phyloP scores from a whole-genome alignment of 148 eudicot species.

The Fallopia convolvulus region DNA sequence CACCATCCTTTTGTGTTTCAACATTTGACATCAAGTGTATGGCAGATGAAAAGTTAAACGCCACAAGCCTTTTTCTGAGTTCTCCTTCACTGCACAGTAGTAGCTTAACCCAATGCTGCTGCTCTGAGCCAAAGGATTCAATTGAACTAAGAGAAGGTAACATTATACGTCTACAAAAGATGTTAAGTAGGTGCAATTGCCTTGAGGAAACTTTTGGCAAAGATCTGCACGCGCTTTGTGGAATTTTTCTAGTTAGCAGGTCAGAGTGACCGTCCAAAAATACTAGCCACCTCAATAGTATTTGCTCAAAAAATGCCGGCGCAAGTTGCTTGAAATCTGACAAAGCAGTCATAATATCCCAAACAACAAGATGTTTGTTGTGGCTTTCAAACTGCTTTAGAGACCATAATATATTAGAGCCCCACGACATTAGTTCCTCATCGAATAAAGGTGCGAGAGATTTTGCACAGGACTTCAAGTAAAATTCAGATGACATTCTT shows the following conservation, averaged over 20 bases:
- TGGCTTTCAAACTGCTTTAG: slow-evolving; percentile 33
- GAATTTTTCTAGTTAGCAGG: slow-evolving; percentile 20
- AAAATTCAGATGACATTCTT: slow-evolving; percentile 15
- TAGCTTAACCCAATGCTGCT: slow-evolving; percentile 54
- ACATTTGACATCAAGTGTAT: not conserved
- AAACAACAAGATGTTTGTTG: slow-evolving; percentile 51
- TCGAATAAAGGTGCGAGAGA: slow-evolving; percentile 40
- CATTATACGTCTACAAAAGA: slow-evolving; percentile 51
- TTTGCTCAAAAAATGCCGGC: slow-evolving; percentile 36
- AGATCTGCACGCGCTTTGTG: slow-evolving; percentile 24
- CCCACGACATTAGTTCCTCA: slow-evolving; percentile 48
- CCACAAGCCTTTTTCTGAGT: slow-evolving; percentile 71
- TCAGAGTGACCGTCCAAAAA: slow-evolving; percentile 24
- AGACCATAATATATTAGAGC: slow-evolving; percentile 40
- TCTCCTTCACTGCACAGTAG: slow-evolving; percentile 51
- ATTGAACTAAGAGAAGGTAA: slow-evolving; percentile 28
- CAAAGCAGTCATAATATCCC: slow-evolving; percentile 73
- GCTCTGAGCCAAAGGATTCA: slow-evolving; percentile 22
- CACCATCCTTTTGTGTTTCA: slow-evolving; percentile 15
- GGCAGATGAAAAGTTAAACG: slow-evolving; percentile 39
- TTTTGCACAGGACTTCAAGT: slow-evolving; percentile 30
- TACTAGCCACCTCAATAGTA: slow-evolving; percentile 50
- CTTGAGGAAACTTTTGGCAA: slow-evolving; percentile 49
- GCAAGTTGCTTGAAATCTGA: slow-evolving; percentile 50
- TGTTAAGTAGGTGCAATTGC: slow-evolving; percentile 63